Conservation (phyloP, 148 eudicot species). For the Cornus florida region DNA sequence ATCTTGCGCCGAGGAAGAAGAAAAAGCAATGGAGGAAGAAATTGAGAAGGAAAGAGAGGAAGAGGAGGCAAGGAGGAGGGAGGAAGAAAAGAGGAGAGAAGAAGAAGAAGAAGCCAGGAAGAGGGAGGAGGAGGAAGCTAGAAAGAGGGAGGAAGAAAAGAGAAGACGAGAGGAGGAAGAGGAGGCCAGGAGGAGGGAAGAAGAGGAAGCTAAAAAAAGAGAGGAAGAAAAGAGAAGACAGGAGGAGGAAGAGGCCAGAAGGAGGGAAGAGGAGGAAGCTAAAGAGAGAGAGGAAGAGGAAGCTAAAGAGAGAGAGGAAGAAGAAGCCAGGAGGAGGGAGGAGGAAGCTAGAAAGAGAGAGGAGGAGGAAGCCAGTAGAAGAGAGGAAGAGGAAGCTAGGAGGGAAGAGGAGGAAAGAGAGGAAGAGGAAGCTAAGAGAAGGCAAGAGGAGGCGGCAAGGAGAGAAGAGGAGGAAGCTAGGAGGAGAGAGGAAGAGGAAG, state of each 20-base stretch:
- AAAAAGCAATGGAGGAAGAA: conserved; percentile 44
- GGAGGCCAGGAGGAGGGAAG: conserved; percentile 7
- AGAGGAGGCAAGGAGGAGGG: conserved; percentile 13
- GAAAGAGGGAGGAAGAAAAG: neutral
- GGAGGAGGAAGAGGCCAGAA: conserved; percentile 8
- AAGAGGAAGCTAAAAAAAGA: conserved; percentile 5
- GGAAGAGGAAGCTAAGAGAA: conserved; percentile 14
- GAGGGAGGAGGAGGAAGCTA: conserved; percentile 22
- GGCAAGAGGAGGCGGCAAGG: conserved; percentile 1
- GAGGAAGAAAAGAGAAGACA: conserved; percentile 8
- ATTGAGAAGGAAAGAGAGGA: conserved; percentile 32
- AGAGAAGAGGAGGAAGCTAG: conserved; percentile 2
- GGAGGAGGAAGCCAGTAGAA: conserved; percentile 43
- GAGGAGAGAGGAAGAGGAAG: conserved; percentile 1
- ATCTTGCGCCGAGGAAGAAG: conserved; percentile 81
- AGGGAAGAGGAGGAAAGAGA: conserved; percentile 20
- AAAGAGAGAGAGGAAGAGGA: neutral
- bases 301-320: neutral
- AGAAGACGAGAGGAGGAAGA: conserved; percentile 4
- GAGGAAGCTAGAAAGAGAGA: conserved; percentile 15
- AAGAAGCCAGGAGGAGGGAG: neutral
- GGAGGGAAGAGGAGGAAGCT: neutral
- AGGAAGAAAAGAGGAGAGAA: conserved; percentile 4
- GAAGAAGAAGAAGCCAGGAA: conserved; percentile 12
- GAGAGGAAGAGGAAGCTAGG: conserved; percentile 28